A percentile compares a stretch with the other conserved stretches of the same genome.
These are phyloP conservation scores for Lentinula aciculospora DNA, from an alignment of 768 basidiomycete species.

Conservation along the genomic window DNA sequence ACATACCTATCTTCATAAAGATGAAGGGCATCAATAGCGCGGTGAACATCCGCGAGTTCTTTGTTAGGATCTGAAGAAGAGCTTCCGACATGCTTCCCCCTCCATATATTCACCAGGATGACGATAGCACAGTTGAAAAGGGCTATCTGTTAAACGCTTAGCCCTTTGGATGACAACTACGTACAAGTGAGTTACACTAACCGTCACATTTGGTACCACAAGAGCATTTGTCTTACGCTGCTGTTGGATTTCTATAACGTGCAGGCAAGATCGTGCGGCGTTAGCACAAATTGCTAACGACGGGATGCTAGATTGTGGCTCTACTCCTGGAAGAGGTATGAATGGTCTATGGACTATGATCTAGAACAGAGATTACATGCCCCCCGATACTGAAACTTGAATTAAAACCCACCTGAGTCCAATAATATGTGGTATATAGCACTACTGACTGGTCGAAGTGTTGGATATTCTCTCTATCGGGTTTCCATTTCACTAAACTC, in stretches of 20 bases:
- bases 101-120: neutral
- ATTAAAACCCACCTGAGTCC: neutral
- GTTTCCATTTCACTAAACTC: slow-evolving; percentile 32
- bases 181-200: neutral
- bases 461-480: slow-evolving; percentile 26
- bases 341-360: slow-evolving; percentile 10
- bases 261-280: slow-evolving; percentile 1
- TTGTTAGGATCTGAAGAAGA: neutral
- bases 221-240: neutral
- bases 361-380: slow-evolving; percentile 11
- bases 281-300: slow-evolving; percentile 1
- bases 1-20: neutral
- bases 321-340: neutral
- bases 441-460: slow-evolving; percentile 44
- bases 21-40: neutral
- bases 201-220: neutral
- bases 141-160: neutral
- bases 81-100: neutral
- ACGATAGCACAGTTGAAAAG: neutral
- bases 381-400: neutral
- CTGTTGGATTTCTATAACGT: neutral
- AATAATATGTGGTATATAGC: slow-evolving; percentile 42
- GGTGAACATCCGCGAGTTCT: neutral
- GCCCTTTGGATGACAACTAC: neutral
- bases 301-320: neutral